Evolutionary conservation across 441 rosid genomes (phyloP), one percentile per base, ranked within the genome.

Genomic region (Geranium incanum): DNA sequence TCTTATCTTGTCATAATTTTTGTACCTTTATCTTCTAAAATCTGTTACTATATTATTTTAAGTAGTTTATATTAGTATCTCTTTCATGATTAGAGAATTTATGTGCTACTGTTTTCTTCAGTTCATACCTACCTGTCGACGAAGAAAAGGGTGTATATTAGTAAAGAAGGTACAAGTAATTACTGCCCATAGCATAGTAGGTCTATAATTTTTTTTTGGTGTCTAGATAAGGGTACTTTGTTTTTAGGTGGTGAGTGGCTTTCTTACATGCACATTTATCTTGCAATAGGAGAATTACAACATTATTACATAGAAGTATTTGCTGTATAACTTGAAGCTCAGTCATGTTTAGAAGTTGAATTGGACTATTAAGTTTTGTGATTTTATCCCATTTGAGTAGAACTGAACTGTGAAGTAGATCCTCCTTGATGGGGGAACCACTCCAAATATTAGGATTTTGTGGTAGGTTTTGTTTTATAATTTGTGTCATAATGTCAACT

Each of bases 51-150:
- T 55, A 52, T 52, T 52, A 52, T n/a, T 0, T 55, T 63, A 28
- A 63, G 16, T 63, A 38, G 12, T 63, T 23, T 63, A 28, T 62
- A 15, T 8, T 63, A 63, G 0, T 15, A 11, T 28, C 13, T 28
- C 38, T 63, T 28, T 63, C n/a, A 9, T 63, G 67, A 33, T 3
- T 63, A 5, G 67, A 33, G 67, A 63, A 12, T 38, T 63, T 63
- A 63, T 28, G 18, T 2, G n/a, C 36, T 63, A 6, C 67, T 63
- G n/a, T 63, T 63, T 63, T 63, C 67, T 63, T 33, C 67, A 63
- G 67, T 63, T 63, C 15, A 63, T 63, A 23, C 67, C 67, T 63
- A 23, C 67, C 38, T 4, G 19, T 63, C 23, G 67, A 63, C 37
- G 38, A 63, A 63, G 67, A 63, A 38, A 63, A 62, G 66, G 23